Percentiles rank a stretch among this genome's conserved stretches.
Conservation (phyloP, 2,329 filamentous ascomycete species). For the Paecilomyces dactylethromorphus region DNA sequence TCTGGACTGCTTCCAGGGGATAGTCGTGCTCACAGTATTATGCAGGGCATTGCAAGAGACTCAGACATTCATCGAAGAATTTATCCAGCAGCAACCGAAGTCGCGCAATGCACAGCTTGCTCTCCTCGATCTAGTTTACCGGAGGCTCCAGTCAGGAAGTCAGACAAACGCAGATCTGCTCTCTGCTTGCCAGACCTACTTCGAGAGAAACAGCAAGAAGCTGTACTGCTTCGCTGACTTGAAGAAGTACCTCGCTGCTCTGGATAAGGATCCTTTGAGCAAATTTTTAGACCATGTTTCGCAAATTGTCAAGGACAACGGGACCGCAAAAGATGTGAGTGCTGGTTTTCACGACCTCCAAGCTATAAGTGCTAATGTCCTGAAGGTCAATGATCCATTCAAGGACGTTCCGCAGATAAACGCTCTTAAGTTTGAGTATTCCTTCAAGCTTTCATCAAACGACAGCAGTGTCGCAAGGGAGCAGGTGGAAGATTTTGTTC, state of each 20-base stretch:
- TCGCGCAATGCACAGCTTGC: conserved; percentile 39
- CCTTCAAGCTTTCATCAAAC: conserved; percentile 28
- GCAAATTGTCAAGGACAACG: conserved; percentile 10
- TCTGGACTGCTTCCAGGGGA: background rate
- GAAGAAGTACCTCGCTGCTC: conserved; percentile 23
- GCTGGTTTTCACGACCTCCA: background rate
- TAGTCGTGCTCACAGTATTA: background rate
- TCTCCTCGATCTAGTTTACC: conserved; percentile 22
- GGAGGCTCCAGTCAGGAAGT: conserved; percentile 18
- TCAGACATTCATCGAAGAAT: conserved; percentile 27
- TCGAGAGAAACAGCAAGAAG: conserved; percentile 34
- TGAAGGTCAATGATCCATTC: conserved; percentile 12
- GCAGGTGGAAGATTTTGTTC: conserved; percentile 30
- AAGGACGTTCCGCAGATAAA: conserved; percentile 32
- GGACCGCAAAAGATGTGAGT: conserved; percentile 18
- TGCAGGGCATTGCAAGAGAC: conserved; percentile 24
- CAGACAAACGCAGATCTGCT: conserved; percentile 26
- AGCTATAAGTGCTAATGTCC: conserved; percentile 7
- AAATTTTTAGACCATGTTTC: conserved; percentile 21
- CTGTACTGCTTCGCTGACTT: conserved; percentile 42
- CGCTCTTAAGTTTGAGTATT: conserved; percentile 38
- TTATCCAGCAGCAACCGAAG: conserved; percentile 26
- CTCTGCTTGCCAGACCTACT: conserved; percentile 33
- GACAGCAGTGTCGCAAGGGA: conserved; percentile 17
- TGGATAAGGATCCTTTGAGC: conserved; percentile 19